Evolutionary conservation across 306 rosid genomes (phyloP).

Genomic region (Corylus heterophylla): DNA sequence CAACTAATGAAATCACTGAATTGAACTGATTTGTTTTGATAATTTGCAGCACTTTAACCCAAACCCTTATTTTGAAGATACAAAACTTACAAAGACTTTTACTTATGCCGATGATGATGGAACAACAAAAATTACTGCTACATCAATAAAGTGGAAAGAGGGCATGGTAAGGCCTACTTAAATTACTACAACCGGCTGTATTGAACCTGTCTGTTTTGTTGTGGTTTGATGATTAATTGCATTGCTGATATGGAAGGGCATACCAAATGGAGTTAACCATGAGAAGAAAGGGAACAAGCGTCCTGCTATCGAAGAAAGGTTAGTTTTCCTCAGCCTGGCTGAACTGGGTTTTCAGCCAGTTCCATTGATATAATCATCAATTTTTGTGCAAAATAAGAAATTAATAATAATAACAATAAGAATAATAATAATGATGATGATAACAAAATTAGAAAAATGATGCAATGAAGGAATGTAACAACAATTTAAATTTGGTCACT

Average conservation of each 20-base stretch:
- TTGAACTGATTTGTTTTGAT: conserved; percentile 5
- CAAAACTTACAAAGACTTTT: conserved; percentile 74
- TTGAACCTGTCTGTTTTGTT: neutral
- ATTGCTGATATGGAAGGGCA: conserved; percentile 44
- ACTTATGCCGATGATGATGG: conserved; percentile 83
- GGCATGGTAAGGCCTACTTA: conserved; percentile 62
- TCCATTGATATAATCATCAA: neutral
- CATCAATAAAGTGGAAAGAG: conserved; percentile 92
- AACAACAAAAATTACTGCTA: conserved; percentile 72
- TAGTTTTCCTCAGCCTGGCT: conserved; percentile 17
- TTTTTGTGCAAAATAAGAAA: neutral
- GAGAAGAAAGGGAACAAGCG: conserved; percentile 94
- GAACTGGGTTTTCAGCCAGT: conserved; percentile 3
- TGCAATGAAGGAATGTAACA: neutral
- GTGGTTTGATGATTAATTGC: conserved; percentile 3
- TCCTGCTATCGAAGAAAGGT: conserved; percentile 71
- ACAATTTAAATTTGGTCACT: neutral
- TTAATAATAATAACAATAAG: too few species aligned
- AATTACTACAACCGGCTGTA: neutral
- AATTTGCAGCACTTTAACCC: conserved; percentile 67
- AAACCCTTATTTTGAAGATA: conserved; percentile 88
- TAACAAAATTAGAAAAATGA: neutral
- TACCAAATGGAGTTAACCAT: conserved; percentile 70
- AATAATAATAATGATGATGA: too few species aligned
- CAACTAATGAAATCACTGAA: neutral